phyloP scores from a whole-genome alignment of 2,329 filamentous ascomycete species.

The Plenodomus lindquistii region DNA sequence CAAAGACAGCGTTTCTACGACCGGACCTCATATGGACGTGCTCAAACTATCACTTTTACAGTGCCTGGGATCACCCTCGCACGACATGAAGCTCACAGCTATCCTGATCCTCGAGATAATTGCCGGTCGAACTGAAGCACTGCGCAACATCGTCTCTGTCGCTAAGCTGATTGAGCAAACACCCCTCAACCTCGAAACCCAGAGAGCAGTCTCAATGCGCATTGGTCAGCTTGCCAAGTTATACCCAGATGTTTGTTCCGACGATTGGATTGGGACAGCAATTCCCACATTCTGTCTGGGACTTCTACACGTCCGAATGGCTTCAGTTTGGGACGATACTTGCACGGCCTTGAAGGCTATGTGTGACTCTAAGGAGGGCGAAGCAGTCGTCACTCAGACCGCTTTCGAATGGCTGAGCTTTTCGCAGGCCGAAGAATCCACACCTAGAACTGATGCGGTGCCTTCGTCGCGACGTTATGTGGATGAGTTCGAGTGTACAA shows the following conservation, averaged over 20 bases:
- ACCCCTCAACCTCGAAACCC: constrained; percentile 74
- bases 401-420: constrained; percentile 74
- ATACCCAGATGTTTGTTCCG: constrained; percentile 63
- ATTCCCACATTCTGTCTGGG: constrained; percentile 87
- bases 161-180: constrained; percentile 83
- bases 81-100: constrained; percentile 72
- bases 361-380: constrained; percentile 69
- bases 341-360: constrained; percentile 76
- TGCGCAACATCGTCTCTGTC: constrained; percentile 58
- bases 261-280: constrained; percentile 69
- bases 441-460: constrained; percentile 7
- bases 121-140: constrained; percentile 51
- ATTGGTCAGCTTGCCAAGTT: constrained; percentile 73
- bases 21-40: constrained; percentile 61
- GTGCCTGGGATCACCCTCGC: constrained; percentile 76
- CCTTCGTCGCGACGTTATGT: constrained; percentile 41
- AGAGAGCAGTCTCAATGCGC: constrained; percentile 79
- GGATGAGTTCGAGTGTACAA: constrained; percentile 85
- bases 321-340: constrained; percentile 86
- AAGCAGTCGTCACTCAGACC: constrained; percentile 71
- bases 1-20: constrained; percentile 55
- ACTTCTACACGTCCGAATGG: constrained; percentile 80
- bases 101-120: constrained; percentile 72
- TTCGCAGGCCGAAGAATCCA: constrained; percentile 11
- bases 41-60: constrained; percentile 68